Percentiles rank a stretch among this genome's conserved stretches.
Conservation (phyloP, 257 asterid genomes). For the Verbena officinalis region DNA sequence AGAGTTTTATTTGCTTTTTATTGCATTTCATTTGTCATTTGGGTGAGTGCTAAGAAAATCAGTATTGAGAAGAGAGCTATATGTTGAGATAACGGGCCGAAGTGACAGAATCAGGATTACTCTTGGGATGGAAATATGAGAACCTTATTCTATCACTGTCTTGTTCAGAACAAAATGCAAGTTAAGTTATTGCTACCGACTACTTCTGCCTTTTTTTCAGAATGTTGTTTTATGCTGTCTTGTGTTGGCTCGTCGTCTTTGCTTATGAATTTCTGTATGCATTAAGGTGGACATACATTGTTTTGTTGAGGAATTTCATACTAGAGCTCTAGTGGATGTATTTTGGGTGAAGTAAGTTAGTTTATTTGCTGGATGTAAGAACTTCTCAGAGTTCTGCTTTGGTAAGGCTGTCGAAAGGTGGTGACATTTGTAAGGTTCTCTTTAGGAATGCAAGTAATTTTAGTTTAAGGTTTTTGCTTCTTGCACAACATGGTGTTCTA, state of each 20-base stretch:
- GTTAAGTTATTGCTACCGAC: not conserved
- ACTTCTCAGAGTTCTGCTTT: no score
- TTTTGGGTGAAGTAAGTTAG: no score
- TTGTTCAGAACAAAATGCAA: not conserved
- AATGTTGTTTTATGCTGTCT: not conserved
- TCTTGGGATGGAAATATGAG: not conserved
- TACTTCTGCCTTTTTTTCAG: not conserved
- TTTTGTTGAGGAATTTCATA: not conserved
- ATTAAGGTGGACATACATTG: not conserved
- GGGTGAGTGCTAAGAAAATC: slow-evolving; percentile 1
- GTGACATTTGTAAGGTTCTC: no score
- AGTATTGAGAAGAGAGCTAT: not conserved
- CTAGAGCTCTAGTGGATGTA: no score
- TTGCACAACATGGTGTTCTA: no score
- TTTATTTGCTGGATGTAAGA: no score
- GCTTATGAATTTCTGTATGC: not conserved
- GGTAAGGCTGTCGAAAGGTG: no score
- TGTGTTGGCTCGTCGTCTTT: not conserved
- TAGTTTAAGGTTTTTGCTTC: no score
- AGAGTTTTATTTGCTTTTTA: not conserved
- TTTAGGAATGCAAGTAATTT: no score
- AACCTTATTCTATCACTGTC: not conserved
- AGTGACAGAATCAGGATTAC: slow-evolving; percentile 6
- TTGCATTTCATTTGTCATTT: not conserved
- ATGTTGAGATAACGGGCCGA: not conserved